Conservation (phyloP, 2,329 filamentous ascomycete genomes). For the Pseudogymnoascus sp. region DNA sequence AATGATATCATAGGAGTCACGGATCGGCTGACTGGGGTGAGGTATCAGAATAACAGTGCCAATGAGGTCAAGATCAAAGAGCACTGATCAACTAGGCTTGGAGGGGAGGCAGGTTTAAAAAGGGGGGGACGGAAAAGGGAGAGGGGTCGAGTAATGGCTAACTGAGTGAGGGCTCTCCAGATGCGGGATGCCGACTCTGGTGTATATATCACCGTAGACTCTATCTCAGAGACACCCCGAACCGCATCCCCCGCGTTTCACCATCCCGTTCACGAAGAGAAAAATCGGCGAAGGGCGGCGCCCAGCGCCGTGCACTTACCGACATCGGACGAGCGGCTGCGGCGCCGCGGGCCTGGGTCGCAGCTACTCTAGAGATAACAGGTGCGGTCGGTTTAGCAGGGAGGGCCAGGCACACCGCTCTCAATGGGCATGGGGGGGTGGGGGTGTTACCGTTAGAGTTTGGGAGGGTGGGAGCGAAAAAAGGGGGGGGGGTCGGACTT, state of each 20-base stretch:
- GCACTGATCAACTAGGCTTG: background rate
- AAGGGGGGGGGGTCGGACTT: background rate
- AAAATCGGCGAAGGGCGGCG: background rate
- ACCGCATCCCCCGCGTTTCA: conserved; percentile 3
- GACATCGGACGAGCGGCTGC: background rate
- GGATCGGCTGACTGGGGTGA: conserved; percentile 4
- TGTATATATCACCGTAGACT: conserved; percentile 9
- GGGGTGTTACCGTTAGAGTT: background rate
- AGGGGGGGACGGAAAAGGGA: background rate
- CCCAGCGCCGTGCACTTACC: background rate
- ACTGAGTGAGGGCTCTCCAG: conserved; percentile 6
- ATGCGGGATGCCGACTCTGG: background rate
- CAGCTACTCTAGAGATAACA: background rate
- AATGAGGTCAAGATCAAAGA: background rate
- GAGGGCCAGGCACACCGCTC: background rate
- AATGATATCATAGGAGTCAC: conserved; percentile 9
- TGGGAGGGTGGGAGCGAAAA: background rate
- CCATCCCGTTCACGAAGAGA: background rate
- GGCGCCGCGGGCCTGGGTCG: background rate
- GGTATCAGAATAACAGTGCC: background rate
- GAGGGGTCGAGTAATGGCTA: background rate
- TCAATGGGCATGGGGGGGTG: conserved; percentile 1
- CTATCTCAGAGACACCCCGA: conserved; percentile 5
- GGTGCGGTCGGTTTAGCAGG: background rate
- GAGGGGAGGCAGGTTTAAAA: background rate